These are phyloP conservation scores for Podospora pseudopauciseta DNA, from an alignment of 495 filamentous ascomycete species.

Conservation along the genomic window DNA sequence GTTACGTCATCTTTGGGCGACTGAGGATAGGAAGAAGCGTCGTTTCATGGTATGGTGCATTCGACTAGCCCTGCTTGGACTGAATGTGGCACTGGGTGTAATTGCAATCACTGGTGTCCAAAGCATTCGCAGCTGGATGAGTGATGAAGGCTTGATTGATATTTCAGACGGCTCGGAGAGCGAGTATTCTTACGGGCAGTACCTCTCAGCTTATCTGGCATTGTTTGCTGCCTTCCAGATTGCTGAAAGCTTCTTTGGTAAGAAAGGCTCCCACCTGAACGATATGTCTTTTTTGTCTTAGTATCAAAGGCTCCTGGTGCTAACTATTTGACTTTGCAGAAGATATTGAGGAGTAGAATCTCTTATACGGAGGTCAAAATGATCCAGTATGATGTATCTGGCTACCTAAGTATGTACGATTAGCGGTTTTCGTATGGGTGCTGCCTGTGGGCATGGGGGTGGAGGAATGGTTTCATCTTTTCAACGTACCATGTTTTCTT, in stretches of 20 bases:
- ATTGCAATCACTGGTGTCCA: not conserved
- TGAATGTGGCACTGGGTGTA: not conserved
- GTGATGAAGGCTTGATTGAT: not conserved
- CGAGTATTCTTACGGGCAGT: not conserved
- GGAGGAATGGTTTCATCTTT: too few relatives aligned
- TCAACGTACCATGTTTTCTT: too few relatives aligned
- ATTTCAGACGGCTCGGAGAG: not conserved
- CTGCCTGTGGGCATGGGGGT: too few relatives aligned
- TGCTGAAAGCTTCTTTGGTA: not conserved
- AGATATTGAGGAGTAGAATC: not conserved
- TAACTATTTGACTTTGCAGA: not conserved
- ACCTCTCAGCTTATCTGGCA: not conserved
- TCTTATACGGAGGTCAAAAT: not conserved
- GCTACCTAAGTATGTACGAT: not conserved
- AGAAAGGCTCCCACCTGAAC: not conserved
- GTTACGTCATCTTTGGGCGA: not conserved
- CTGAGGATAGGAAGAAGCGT: not conserved
- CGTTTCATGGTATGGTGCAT: not conserved
- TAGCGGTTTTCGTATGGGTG: not conserved
- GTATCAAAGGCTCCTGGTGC: not conserved
- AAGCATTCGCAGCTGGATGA: not conserved
- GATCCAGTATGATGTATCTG: too few relatives aligned
- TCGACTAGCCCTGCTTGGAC: not conserved
- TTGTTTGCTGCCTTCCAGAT: not conserved
- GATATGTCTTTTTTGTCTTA: not conserved